Base-by-base conservation (phyloP, 2,329 filamentous ascomycete genomes). In the Thelonectria blattea region DNA sequence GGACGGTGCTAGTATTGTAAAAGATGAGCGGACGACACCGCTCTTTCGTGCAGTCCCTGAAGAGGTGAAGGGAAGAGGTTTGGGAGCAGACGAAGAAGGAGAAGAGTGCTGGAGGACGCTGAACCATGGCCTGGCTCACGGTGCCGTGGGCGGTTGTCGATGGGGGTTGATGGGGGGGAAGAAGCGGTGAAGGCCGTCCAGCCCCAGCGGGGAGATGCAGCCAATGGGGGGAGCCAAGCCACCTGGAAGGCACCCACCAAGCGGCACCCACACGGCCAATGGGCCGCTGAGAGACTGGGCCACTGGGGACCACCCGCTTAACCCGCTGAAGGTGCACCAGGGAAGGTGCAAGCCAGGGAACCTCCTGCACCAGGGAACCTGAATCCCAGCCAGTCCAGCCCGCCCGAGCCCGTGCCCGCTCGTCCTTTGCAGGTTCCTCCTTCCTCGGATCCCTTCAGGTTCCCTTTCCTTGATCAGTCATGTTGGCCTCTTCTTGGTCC, bases 21-120 rank as follows among this genome's bases (percentile, higher is more conserved):
- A 65, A 74, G 62, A 63, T 61, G 60, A 75, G 71, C 71, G 68
- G 71, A 71, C 71, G 78, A 80, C 77, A 80, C 78, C 78, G 78
- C 78, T 78, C 75, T 80, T 79, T 79, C 71, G 67, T 73, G 66
- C 72, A 69, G 66, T 72, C 68, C 72, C 73, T 68, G 62, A 65
- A 42, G 66, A 68, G 61, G 62, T 67, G 61, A 68, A 72, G 65
- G 64, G 64, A 68, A 60, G 59, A 73, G 68, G 67, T 72, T 71
- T 70, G 67, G 63, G 68, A 68, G 65, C 61, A 63, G 66, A 60
- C 63, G 63, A 57, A 66, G 67, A 63, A 72, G 65, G 63, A 67
- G 58, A 67, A 61, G 62, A 65, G 63, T 68, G 62, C 63, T 69
- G 64, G 64, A 69, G 67, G 65, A 63, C 63, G 62, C 65, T 70